Evolutionary conservation across 139 green algal genomes (phyloP).

Genomic region (Tetraselmis striata): DNA sequence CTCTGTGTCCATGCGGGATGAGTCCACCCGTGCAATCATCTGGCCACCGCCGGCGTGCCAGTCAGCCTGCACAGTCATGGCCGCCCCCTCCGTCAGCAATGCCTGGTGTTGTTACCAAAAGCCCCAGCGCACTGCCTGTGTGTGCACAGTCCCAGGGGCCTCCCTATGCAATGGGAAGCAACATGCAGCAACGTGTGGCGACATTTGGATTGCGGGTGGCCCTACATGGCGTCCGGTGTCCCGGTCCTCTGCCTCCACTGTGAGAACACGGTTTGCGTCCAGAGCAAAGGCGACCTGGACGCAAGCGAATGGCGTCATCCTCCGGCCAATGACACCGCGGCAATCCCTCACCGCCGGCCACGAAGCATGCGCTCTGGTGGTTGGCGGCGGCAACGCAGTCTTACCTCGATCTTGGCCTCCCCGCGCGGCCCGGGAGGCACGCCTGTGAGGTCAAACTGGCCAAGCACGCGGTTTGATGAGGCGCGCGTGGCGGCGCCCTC

Average conservation of each 20-base stretch:
- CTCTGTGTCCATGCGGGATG: neutral
- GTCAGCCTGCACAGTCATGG: neutral
- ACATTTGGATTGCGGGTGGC: too few species aligned
- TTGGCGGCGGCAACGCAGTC: neutral
- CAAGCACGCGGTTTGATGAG: slow-evolving; percentile 44
- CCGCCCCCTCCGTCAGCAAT: too few species aligned
- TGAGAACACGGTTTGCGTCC: slow-evolving; percentile 40
- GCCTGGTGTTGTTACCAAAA: too few species aligned
- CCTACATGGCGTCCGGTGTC: slow-evolving; percentile 30
- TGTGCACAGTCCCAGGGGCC: too few species aligned
- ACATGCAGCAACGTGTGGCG: too few species aligned
- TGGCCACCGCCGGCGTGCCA: neutral
- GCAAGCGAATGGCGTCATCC: neutral
- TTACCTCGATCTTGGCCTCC: slow-evolving; percentile 27
- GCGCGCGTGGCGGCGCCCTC: slow-evolving; percentile 40
- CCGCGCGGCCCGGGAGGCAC: slow-evolving; percentile 30
- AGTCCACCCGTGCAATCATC: neutral
- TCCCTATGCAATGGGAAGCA: too few species aligned
- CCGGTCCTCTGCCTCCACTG: slow-evolving; percentile 36
- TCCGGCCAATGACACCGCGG: neutral
- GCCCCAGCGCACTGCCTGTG: too few species aligned
- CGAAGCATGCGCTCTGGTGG: too few species aligned
- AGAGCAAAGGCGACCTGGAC: slow-evolving; percentile 44
- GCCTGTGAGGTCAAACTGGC: slow-evolving; percentile 52
- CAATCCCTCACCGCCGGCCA: neutral